A percentile compares a stretch with the other conserved stretches of the same genome.
These are phyloP conservation scores for Geranomyces variabilis DNA, from an alignment of 192 early-diverging fungal species.

Conservation along the genomic window DNA sequence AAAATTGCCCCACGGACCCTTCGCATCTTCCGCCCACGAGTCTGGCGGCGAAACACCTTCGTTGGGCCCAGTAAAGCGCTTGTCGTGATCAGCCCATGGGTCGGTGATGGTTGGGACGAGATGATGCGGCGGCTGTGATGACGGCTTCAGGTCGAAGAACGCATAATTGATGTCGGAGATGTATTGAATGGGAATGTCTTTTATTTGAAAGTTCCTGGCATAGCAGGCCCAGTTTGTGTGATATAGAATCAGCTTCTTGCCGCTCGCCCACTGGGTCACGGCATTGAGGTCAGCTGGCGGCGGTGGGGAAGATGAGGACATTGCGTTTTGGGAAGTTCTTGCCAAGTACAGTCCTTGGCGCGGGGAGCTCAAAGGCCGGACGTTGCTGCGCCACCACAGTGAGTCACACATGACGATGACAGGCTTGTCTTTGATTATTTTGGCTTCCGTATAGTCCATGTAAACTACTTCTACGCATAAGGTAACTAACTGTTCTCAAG, in stretches of 20 bases:
- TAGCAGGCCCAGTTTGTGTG: slow-evolving; percentile 58
- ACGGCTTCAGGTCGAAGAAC: slow-evolving; percentile 50
- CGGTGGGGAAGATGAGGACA: too few species aligned
- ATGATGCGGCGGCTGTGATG: slow-evolving; percentile 18
- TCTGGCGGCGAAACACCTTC: slow-evolving; percentile 49
- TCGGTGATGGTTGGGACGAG: slow-evolving; percentile 44
- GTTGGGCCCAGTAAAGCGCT: slow-evolving; percentile 38
- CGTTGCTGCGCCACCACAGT: too few species aligned
- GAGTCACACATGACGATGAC: too few species aligned
- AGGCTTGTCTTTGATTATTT: too few species aligned
- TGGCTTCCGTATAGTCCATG: too few species aligned
- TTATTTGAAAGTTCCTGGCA: slow-evolving; percentile 54
- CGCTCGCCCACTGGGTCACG: not conserved
- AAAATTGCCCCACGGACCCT: slow-evolving; percentile 45
- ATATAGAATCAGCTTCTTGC: slow-evolving; percentile 52
- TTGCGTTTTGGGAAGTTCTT: too few species aligned
- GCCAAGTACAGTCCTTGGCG: too few species aligned
- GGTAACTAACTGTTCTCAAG: too few species aligned
- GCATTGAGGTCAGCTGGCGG: too few species aligned
- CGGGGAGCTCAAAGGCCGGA: too few species aligned
- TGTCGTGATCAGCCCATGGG: slow-evolving; percentile 57
- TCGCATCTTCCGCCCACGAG: slow-evolving; percentile 37
- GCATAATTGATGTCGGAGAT: slow-evolving; percentile 58
- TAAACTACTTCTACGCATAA: too few species aligned
- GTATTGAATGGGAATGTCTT: slow-evolving; percentile 53